Evolutionary conservation across 495 filamentous ascomycete genomes (phyloP).

Genomic region (Daldinia loculata): DNA sequence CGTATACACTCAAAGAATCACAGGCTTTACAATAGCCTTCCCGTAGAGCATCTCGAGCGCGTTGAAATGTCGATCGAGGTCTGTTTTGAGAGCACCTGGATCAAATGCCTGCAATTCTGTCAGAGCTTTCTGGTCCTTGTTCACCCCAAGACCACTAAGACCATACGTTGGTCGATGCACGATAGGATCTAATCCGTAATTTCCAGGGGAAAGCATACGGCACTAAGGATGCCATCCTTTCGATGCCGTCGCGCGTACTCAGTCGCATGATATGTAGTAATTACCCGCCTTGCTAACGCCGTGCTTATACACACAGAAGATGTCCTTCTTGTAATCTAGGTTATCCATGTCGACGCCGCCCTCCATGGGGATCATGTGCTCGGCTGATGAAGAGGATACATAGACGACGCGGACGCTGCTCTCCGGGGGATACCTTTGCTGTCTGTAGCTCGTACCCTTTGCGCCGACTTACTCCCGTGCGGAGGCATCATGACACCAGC

Average conservation of each 20-base stretch:
- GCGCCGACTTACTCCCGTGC: conserved; percentile 41
- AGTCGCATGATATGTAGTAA: conserved; percentile 46
- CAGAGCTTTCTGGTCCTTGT: conserved; percentile 9
- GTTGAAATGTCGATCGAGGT: no score
- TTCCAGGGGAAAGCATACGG: conserved; percentile 31
- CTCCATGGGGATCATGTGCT: conserved; percentile 36
- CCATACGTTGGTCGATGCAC: conserved; percentile 9
- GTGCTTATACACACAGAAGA: conserved; percentile 44
- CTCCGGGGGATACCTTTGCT: no score
- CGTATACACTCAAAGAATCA: conserved; percentile 42
- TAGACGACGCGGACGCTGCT: conserved; percentile 57
- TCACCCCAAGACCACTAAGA: background rate
- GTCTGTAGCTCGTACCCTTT: conserved; percentile 54
- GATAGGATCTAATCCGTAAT: conserved; percentile 23
- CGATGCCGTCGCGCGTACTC: conserved; percentile 50
- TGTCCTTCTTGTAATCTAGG: conserved; percentile 45
- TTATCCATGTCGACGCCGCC: conserved; percentile 49
- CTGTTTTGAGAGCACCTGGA: conserved; percentile 53
- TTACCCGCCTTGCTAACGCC: conserved; percentile 56
- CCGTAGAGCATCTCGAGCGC: no score
- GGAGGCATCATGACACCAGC: conserved; percentile 43
- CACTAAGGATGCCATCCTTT: conserved; percentile 48
- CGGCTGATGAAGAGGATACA: conserved; percentile 47
- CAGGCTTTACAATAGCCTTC: no score
- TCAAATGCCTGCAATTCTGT: conserved; percentile 43